Evolutionary conservation across 2,329 filamentous ascomycete species (phyloP), one percentile per base, ranked within the genome.

Genomic region (Metarhizium sp.): DNA sequence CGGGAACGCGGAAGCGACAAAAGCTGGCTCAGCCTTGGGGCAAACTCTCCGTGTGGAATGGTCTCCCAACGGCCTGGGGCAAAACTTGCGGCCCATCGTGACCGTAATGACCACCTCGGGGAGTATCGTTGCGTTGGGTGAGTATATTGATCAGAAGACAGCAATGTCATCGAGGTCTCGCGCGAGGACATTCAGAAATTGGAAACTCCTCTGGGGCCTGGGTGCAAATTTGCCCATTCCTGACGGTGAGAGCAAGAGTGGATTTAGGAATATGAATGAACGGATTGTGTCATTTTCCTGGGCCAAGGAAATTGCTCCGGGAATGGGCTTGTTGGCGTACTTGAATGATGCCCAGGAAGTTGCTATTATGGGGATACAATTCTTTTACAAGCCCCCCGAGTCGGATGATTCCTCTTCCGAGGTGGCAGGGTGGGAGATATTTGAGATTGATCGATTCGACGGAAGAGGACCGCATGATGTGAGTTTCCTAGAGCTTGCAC

Each of bases 61-160:
- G 81, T 83, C 80, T n/a, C 80, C 80, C 0, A 68, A 67, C n/a
- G 78, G 78, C 2, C 65, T 84, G n/a, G 80, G 81, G 1, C 73
- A 74, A 45, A 81, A 82, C 61, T 64, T 73, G 7, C 72, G 81
- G 1, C 74, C 80, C 1, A 73, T 82, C 5, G 67, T 84, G 38
- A 73, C 70, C 14, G 75, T 77, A 4, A 64, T 83, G 58, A 75
- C 76, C 1, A 77, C 77, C 8, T 73, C 72, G 1, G 81, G 81
- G 1, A 69, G 71, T 51, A 61, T 84, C 29, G 69, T 75, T 16
- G 68, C 79, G 16, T 76, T 82, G 48, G 80, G 80, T 18, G 80
- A 84, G 62, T 62, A 71, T 42, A 63, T 67, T 14, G 69, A 71
- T 20, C 55, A 60, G 2, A 59, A 62, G 30, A 64, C 64, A 11